phyloP scores from a whole-genome alignment of 2,329 filamentous ascomycete species.

The Chrysosporium keratinophilum region DNA sequence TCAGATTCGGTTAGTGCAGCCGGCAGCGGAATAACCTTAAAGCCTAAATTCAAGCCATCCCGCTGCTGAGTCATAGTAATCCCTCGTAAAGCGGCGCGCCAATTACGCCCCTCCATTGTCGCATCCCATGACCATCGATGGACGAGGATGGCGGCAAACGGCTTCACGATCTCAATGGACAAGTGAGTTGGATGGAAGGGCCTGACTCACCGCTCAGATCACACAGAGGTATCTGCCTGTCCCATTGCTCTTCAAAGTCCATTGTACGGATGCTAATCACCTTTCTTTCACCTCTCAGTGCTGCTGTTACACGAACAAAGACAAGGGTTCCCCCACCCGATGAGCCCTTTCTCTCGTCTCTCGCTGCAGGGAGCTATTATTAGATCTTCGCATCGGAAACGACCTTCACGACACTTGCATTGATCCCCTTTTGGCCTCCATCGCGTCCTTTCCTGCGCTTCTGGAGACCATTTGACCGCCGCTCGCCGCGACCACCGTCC shows the following conservation, averaged over 20 bases:
- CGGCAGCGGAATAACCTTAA: slow-evolving; percentile 5
- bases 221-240: no score
- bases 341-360: background rate
- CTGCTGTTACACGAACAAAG: background rate
- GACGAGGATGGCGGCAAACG: no score
- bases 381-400: slow-evolving; percentile 5
- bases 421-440: slow-evolving; percentile 3
- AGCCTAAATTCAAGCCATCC: background rate
- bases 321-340: background rate
- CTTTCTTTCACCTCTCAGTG: background rate
- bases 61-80: background rate
- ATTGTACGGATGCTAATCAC: no score
- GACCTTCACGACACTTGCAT: background rate
- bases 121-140: no score
- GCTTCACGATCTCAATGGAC: no score
- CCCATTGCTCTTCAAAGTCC: no score
- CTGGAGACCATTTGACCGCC: slow-evolving; percentile 1
- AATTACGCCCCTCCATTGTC: background rate
- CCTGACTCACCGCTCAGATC: no score
- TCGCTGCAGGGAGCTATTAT: slow-evolving; percentile 1
- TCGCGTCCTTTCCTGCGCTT: background rate
- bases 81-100: background rate
- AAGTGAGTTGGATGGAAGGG: no score
- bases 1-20: background rate
- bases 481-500: background rate